phyloP scores from a whole-genome alignment of 371 early-diverging fungal species.

The Mycotypha africana region DNA sequence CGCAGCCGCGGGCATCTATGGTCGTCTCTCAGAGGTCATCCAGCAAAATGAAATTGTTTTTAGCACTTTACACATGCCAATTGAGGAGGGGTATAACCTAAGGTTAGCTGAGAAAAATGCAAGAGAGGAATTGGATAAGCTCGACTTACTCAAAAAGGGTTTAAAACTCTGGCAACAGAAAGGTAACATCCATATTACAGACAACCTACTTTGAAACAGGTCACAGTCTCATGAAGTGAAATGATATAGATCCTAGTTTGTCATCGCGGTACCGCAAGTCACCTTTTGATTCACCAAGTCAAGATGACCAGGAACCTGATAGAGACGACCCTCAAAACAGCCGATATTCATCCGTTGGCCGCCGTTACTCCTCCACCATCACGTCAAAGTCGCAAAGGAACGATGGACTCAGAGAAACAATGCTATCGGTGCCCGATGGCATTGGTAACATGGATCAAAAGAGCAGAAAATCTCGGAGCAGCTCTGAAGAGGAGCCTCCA shows the following conservation, averaged over 20 bases:
- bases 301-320: neutral
- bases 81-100: conserved; percentile 27
- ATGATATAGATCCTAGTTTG: no score
- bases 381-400: no score
- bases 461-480: no score
- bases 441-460: no score
- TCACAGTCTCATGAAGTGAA: neutral
- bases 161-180: neutral
- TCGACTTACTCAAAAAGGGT: conserved; percentile 12
- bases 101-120: conserved; percentile 16
- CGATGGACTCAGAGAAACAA: no score
- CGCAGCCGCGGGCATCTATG: conserved; percentile 46
- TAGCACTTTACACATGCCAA: conserved; percentile 22
- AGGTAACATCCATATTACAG: neutral
- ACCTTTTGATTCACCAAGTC: neutral
- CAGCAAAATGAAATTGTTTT: conserved; percentile 26
- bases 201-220: neutral
- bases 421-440: neutral
- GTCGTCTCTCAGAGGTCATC: conserved; percentile 47
- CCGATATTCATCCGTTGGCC: neutral
- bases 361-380: no score
- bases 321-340: no score
- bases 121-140: conserved; percentile 26
- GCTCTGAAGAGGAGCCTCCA: neutral
- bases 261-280: no score